Conservation (phyloP, 352 stramenopile species). For the Phytophthora foliorum region DNA sequence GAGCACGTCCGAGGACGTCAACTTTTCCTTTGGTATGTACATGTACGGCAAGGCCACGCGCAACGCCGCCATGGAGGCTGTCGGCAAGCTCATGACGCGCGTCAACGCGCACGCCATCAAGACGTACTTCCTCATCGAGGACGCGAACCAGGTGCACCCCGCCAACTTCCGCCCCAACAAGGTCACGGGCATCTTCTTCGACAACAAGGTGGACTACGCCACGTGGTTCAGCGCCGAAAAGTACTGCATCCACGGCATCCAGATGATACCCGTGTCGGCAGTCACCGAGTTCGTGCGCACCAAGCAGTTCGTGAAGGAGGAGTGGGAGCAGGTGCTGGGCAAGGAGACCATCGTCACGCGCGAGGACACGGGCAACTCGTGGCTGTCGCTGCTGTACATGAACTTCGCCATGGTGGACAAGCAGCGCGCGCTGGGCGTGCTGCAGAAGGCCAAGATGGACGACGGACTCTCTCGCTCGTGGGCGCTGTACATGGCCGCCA, state of each 20-base stretch:
- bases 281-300: constrained; percentile 69
- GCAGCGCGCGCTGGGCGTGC: constrained; percentile 57
- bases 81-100: constrained; percentile 61
- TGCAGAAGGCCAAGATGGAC: constrained; percentile 71
- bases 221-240: constrained; percentile 83
- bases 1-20: constrained; percentile 75
- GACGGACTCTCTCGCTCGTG: constrained; percentile 75
- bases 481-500: constrained; percentile 81
- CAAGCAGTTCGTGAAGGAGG: constrained; percentile 62
- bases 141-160: constrained; percentile 60
- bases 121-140: constrained; percentile 71
- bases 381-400: constrained; percentile 63
- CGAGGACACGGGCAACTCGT: constrained; percentile 49
- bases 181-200: constrained; percentile 79
- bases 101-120: constrained; percentile 63
- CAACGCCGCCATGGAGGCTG: constrained; percentile 38
- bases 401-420: constrained; percentile 74
- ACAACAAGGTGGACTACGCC: constrained; percentile 84
- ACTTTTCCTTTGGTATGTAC: constrained; percentile 66
- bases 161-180: constrained; percentile 66
- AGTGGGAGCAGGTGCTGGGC: constrained; percentile 67
- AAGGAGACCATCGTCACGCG: constrained; percentile 60
- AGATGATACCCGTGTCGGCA: constrained; percentile 81
- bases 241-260: constrained; percentile 84
- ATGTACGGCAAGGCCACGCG: constrained; percentile 61